These are phyloP conservation scores for Candida hungchunana DNA, from an alignment of 805 yeast species.

Conservation along the genomic window DNA sequence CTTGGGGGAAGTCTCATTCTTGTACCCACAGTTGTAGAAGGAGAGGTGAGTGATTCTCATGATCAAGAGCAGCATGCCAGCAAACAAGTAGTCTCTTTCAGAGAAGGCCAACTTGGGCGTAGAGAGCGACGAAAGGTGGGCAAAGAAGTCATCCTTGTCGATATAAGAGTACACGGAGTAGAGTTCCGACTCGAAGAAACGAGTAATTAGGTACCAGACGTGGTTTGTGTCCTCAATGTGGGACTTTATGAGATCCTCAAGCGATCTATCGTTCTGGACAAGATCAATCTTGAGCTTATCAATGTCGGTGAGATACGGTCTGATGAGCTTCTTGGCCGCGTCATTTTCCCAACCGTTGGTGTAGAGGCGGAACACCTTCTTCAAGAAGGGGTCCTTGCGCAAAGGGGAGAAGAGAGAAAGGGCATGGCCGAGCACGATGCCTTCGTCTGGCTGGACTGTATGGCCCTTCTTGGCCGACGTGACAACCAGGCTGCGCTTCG, in stretches of 20 bases:
- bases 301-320: conserved; percentile 1
- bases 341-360: conserved; percentile 5
- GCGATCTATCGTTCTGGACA: conserved; percentile 1
- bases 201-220: conserved; percentile 10
- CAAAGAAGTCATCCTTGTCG: conserved; percentile 7
- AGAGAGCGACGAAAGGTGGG: conserved; percentile 9
- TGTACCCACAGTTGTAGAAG: conserved; percentile 18
- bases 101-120: conserved; percentile 3
- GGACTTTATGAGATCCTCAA: conserved; percentile 2
- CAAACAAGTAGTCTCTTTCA: conserved; percentile 11
- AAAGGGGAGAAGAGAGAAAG: conserved; percentile 9
- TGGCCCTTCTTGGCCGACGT: conserved; percentile 3
- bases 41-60: conserved; percentile 18
- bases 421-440: conserved; percentile 7
- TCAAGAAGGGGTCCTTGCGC: conserved; percentile 6
- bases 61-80: conserved; percentile 15
- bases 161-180: conserved; percentile 7
- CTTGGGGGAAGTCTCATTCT: conserved; percentile 2
- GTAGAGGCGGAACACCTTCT: conserved; percentile 6
- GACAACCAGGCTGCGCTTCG: conserved; percentile 5
- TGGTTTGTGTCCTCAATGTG: conserved; percentile 8
- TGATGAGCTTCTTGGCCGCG: conserved; percentile 5
- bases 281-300: conserved; percentile 1
- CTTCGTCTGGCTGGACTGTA: conserved; percentile 7
- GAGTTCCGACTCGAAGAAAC: conserved; percentile 9